phyloP scores from a whole-genome alignment of 257 asterid genomes.

The Solanum sejunctum region DNA sequence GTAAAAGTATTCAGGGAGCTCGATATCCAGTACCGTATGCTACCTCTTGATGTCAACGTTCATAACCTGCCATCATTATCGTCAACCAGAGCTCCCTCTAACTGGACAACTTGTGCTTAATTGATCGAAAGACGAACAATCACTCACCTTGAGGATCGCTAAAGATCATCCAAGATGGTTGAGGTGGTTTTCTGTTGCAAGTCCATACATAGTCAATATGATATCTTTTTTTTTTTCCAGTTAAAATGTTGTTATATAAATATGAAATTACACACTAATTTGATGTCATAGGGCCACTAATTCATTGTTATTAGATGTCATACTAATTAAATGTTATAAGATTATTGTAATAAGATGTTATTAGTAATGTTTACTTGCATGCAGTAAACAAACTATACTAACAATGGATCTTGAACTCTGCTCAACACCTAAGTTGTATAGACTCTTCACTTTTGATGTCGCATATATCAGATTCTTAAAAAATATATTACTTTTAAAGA shows the following conservation, averaged over 20 bases:
- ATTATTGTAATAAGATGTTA: neutral
- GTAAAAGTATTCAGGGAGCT: conserved; percentile 59
- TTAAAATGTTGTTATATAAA: neutral
- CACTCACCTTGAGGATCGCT: neutral
- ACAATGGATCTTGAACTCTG: neutral
- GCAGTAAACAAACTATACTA: no score
- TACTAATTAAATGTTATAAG: neutral
- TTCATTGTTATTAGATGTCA: neutral
- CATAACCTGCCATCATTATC: conserved; percentile 49
- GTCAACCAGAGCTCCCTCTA: conserved; percentile 54
- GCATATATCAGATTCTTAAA: no score
- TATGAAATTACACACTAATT: neutral
- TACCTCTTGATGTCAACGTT: conserved; percentile 63
- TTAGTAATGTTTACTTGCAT: neutral
- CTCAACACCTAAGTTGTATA: neutral
- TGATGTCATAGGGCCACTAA: neutral
- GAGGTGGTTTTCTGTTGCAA: neutral
- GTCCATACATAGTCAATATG: neutral
- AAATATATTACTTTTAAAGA: no score
- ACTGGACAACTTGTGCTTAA: conserved; percentile 35
- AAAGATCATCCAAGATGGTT: neutral
- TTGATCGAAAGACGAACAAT: neutral
- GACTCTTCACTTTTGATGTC: no score
- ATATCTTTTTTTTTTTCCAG: neutral
- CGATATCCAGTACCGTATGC: conserved; percentile 67